Conservation (phyloP, 768 basidiomycete genomes). For the Pholiota molesta region DNA sequence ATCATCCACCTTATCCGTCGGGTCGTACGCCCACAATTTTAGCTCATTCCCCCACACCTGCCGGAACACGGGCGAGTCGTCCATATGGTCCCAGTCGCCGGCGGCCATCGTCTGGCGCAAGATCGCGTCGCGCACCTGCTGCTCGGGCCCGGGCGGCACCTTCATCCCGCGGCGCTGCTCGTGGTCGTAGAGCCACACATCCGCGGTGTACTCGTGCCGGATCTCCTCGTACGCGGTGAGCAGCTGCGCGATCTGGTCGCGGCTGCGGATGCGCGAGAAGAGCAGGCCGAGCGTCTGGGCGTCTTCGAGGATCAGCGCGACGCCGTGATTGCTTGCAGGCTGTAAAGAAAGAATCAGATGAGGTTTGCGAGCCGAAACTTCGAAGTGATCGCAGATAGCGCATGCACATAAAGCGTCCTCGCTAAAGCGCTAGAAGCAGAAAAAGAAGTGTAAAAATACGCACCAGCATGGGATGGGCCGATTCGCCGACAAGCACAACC, state of each 20-base stretch:
- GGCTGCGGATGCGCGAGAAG: constrained; percentile 50
- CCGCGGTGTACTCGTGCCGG: constrained; percentile 41
- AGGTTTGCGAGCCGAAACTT: neutral
- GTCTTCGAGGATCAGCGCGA: constrained; percentile 59
- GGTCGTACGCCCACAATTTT: constrained; percentile 52
- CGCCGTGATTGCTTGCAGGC: constrained; percentile 55
- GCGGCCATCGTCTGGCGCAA: constrained; percentile 34
- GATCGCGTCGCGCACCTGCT: constrained; percentile 14
- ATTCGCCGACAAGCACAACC: constrained; percentile 58
- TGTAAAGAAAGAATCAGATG: constrained; percentile 23
- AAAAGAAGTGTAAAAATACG: constrained; percentile 11
- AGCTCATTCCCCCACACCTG: constrained; percentile 57
- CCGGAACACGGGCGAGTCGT: constrained; percentile 43
- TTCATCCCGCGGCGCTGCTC: constrained; percentile 16
- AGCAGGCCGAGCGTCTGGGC: constrained; percentile 58
- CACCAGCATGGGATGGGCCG: constrained; percentile 56
- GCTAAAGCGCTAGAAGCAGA: too few species aligned
- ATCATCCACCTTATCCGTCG: constrained; percentile 60
- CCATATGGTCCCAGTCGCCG: constrained; percentile 44
- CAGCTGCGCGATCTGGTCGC: constrained; percentile 34
- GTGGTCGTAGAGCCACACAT: constrained; percentile 16
- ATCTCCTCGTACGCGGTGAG: constrained; percentile 60
- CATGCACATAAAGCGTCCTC: too few species aligned
- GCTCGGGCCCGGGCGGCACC: constrained; percentile 38
- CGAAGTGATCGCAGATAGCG: too few species aligned